Conservation (phyloP, 345 rosid species). For the Salix viminalis region DNA sequence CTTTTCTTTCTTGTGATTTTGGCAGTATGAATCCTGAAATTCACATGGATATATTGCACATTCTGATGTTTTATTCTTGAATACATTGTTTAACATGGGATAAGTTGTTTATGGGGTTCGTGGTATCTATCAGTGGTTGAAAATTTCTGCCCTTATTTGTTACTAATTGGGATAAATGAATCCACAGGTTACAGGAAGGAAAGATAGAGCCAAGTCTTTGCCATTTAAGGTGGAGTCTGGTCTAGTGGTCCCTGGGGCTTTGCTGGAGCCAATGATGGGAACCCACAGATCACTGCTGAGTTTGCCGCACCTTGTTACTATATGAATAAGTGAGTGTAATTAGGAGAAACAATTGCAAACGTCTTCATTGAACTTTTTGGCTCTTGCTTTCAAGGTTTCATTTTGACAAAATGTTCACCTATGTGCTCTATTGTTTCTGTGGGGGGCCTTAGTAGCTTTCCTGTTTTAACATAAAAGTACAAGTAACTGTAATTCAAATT, state of each 20-base stretch:
- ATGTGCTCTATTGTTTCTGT: background rate
- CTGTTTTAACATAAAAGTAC: background rate
- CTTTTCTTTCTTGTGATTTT: background rate
- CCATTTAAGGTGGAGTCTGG: constrained; percentile 63
- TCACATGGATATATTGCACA: background rate
- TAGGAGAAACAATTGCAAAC: background rate
- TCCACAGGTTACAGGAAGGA: constrained; percentile 89
- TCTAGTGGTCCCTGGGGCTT: constrained; percentile 86
- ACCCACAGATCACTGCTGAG: constrained; percentile 71
- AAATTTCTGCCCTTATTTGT: background rate
- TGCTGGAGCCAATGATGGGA: constrained; percentile 79
- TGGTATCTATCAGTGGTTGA: background rate
- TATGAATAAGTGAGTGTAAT: constrained; percentile 59
- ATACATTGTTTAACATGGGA: background rate
- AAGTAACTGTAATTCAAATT: background rate
- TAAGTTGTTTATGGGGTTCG: background rate
- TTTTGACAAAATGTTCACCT: background rate
- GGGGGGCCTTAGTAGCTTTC: background rate
- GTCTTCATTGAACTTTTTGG: background rate
- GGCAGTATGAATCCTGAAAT: background rate
- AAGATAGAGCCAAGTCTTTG: constrained; percentile 94
- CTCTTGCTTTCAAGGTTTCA: background rate
- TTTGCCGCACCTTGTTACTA: constrained; percentile 91
- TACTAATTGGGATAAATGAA: constrained; percentile 8
- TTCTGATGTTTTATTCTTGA: background rate